phyloP scores from a whole-genome alignment of 352 stramenopile genomes.

The Pythium plurisporium region DNA sequence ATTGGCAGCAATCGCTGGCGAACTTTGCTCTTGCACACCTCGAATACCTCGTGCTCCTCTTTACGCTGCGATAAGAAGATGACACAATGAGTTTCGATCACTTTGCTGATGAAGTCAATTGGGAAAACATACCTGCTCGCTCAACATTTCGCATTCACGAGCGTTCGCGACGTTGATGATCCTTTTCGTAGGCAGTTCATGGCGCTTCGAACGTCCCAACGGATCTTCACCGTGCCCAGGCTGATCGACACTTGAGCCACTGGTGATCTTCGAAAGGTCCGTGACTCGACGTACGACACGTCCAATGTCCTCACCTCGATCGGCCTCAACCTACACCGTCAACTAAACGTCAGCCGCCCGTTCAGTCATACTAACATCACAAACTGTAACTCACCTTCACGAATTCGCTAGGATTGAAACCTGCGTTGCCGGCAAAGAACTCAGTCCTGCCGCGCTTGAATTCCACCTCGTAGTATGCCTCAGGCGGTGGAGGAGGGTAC shows the following conservation, averaged over 20 bases:
- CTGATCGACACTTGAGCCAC: constrained; percentile 25
- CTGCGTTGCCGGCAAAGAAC: constrained; percentile 85
- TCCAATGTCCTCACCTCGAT: constrained; percentile 96
- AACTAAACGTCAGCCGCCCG: not conserved
- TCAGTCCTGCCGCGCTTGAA: constrained; percentile 93
- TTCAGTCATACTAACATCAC: too few species aligned
- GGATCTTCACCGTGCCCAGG: constrained; percentile 33
- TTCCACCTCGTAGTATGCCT: constrained; percentile 92
- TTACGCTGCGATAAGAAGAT: constrained; percentile 48
- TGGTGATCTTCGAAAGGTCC: constrained; percentile 71
- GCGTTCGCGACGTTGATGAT: constrained; percentile 92
- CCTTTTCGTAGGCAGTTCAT: constrained; percentile 82
- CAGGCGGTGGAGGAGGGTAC: constrained; percentile 55
- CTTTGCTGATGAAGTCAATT: not conserved
- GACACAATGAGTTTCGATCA: not conserved
- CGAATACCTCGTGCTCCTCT: constrained; percentile 95
- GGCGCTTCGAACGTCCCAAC: constrained; percentile 49
- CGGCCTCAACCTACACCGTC: constrained; percentile 90
- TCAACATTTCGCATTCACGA: constrained; percentile 90
- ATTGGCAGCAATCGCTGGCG: constrained; percentile 93
- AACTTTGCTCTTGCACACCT: constrained; percentile 96
- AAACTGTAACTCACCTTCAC: constrained; percentile 88
- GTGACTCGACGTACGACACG: constrained; percentile 87
- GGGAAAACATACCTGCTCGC: constrained; percentile 41
- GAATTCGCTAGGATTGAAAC: constrained; percentile 91